Conservation (phyloP, 257 asterid genomes). For the Petunia axillaris region DNA sequence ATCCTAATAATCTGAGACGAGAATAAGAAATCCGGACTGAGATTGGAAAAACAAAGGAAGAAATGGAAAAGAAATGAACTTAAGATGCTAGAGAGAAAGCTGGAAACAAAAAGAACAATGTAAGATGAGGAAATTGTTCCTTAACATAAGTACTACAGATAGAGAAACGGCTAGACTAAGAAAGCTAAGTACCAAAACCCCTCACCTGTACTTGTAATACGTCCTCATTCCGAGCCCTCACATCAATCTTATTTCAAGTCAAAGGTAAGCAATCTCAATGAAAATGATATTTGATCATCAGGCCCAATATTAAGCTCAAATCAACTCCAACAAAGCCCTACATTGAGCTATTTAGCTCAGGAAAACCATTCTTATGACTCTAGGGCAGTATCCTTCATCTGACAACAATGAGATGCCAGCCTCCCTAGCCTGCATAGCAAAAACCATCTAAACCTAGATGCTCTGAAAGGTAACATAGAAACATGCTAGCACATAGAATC, state of each 20-base stretch:
- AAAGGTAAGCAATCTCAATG: constrained; percentile 11
- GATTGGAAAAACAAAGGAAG: constrained; percentile 17
- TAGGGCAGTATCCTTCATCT: constrained; percentile 27
- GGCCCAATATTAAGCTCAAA: constrained; percentile 22
- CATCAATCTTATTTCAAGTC: constrained; percentile 20
- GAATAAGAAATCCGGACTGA: neutral
- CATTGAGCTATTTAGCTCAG: constrained; percentile 23
- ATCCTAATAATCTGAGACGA: constrained; percentile 21
- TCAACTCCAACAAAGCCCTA: constrained; percentile 26
- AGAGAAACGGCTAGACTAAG: constrained; percentile 22
- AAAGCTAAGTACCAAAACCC: constrained; percentile 20
- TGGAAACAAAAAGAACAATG: constrained; percentile 25
- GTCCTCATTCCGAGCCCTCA: constrained; percentile 26
- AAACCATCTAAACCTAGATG: constrained; percentile 28
- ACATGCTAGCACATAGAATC: constrained; percentile 17
- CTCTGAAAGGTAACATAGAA: constrained; percentile 9
- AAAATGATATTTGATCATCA: constrained; percentile 16
- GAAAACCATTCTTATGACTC: constrained; percentile 22
- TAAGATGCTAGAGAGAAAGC: constrained; percentile 21
- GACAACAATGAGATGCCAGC: constrained; percentile 23
- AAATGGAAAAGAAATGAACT: neutral
- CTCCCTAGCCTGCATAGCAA: constrained; percentile 26
- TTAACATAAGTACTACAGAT: constrained; percentile 7
- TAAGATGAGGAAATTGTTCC: constrained; percentile 20
- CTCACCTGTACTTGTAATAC: constrained; percentile 24